Evolutionary conservation across 495 filamentous ascomycete species (phyloP), one percentile per base, ranked within the genome.

Genomic region (Aspergillus ostianus): DNA sequence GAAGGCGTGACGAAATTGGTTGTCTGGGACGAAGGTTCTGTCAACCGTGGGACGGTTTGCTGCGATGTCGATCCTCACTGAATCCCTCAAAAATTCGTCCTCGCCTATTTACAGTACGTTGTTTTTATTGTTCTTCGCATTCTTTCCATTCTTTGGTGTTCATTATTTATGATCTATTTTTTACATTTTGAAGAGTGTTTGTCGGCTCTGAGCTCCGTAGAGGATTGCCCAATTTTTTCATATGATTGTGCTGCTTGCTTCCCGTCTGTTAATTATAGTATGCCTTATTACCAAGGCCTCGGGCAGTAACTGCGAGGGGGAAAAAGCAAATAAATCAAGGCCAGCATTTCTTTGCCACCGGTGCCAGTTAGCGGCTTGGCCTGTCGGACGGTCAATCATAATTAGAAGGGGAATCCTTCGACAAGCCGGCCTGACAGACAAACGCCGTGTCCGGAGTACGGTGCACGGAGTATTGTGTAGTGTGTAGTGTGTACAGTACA

Each of bases 21-120:
- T 4, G 29, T 32, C 29, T 7, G 29, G 29, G 29, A 26, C 10
- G 49, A 57, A 50, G 55, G 61, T 61, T 64, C 66, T 69, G 67
- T 70, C 68, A 72, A 57, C 55, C 61, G 60, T 64, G 52, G 64
- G 57, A 51, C 51, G 55, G 64, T 60, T 26, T 58, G 62, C 71
- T 74, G 69, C 67, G 67, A 53, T 60, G 72, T 72, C 69, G 72
- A 75, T 72, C 72, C 52, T 57, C 64, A 41, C 36, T 12, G 4
- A 17, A 41, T 4, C 13, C 36, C 59, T 59, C 64, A 52, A 59
- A 59, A 65, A 64, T 58, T 52, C 20, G 20, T 19, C 36, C 30
- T 51, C 30, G 6, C 9, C 26, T 21, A 4, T 50, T 32, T 32
- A 32, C 6, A 3, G 30, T 54, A 19, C 32, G n/a, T 18, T 54